Percentiles rank a stretch among this genome's conserved stretches.
These are phyloP conservation scores for Ustilago curta DNA, from an alignment of 1,284 basidiomycete genomes.

Conservation along the genomic window DNA sequence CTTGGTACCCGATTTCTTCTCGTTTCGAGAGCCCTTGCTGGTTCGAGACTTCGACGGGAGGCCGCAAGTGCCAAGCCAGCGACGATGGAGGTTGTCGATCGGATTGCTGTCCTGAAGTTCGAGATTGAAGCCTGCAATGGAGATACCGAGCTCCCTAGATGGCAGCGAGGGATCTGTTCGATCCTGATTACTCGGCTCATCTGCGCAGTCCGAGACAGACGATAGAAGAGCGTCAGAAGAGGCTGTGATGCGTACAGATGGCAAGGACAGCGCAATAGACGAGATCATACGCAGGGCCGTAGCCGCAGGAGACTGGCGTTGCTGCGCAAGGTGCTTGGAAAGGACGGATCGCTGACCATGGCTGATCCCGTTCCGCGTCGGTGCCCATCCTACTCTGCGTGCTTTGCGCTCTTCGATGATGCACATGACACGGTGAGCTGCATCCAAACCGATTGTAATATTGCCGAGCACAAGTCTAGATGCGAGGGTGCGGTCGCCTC, in stretches of 20 bases:
- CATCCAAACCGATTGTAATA: constrained; percentile 47
- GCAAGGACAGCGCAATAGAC: constrained; percentile 29
- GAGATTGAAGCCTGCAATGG: constrained; percentile 47
- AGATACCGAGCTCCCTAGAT: constrained; percentile 21
- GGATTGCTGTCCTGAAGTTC: constrained; percentile 54
- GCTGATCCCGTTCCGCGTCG: constrained; percentile 9
- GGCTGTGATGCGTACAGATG: constrained; percentile 31
- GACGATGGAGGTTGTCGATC: constrained; percentile 54
- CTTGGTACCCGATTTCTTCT: not conserved
- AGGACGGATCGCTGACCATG: constrained; percentile 26
- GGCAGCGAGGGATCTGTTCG: constrained; percentile 7
- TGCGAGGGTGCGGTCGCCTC: constrained; percentile 43
- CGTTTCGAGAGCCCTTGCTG: constrained; percentile 1
- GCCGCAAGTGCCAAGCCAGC: constrained; percentile 66
- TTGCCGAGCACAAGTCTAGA: constrained; percentile 41
- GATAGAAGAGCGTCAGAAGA: constrained; percentile 35
- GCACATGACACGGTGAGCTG: constrained; percentile 36
- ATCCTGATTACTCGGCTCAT: not conserved
- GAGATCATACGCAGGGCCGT: constrained; percentile 29
- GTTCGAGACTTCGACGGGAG: constrained; percentile 3
- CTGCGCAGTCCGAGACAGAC: constrained; percentile 7
- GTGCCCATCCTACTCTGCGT: constrained; percentile 23
- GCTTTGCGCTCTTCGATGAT: constrained; percentile 49
- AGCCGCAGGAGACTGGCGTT: constrained; percentile 25
- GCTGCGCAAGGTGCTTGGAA: constrained; percentile 43